Conservation (phyloP, 2,329 filamentous ascomycete genomes). For the Claviceps maximensis region DNA sequence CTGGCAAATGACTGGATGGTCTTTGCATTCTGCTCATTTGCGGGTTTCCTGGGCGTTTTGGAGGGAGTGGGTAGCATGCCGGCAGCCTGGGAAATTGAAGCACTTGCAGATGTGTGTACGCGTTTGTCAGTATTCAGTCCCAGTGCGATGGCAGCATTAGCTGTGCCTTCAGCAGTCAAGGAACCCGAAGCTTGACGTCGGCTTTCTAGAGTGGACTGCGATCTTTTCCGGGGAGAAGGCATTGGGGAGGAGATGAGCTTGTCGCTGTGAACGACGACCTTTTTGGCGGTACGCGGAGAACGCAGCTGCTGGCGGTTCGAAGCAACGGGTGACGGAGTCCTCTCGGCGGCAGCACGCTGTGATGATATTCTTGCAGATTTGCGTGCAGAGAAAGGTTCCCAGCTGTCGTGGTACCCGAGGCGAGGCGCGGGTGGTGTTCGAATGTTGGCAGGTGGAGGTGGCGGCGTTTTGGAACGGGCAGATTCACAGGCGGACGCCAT, state of each 20-base stretch:
- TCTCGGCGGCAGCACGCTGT: constrained; percentile 33
- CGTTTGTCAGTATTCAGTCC: constrained; percentile 19
- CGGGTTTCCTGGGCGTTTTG: constrained; percentile 60
- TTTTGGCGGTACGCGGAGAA: constrained; percentile 22
- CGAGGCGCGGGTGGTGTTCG: constrained; percentile 57
- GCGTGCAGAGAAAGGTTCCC: constrained; percentile 60
- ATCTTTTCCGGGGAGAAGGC: constrained; percentile 38
- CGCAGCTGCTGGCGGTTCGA: constrained; percentile 19
- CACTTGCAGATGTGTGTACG: constrained; percentile 14
- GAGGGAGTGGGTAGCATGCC: constrained; percentile 64
- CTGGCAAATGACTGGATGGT: constrained; percentile 43
- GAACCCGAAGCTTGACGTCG: constrained; percentile 33
- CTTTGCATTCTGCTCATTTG: constrained; percentile 34
- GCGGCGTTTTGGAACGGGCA: constrained; percentile 34
- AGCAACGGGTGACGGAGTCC: constrained; percentile 41
- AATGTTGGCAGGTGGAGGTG: constrained; percentile 42
- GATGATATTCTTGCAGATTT: constrained; percentile 53
- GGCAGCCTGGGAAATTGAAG: constrained; percentile 20
- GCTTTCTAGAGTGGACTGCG: constrained; percentile 31
- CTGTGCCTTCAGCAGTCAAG: constrained; percentile 29
- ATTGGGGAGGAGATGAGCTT: constrained; percentile 28
- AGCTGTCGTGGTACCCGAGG: constrained; percentile 53
- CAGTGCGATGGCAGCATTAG: constrained; percentile 29
- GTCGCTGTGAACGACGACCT: constrained; percentile 15
- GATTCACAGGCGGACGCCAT: constrained; percentile 14